These are phyloP conservation scores for Aspergillus ochraceoroseus DNA, from an alignment of 2,329 filamentous ascomycete species.

Conservation along the genomic window DNA sequence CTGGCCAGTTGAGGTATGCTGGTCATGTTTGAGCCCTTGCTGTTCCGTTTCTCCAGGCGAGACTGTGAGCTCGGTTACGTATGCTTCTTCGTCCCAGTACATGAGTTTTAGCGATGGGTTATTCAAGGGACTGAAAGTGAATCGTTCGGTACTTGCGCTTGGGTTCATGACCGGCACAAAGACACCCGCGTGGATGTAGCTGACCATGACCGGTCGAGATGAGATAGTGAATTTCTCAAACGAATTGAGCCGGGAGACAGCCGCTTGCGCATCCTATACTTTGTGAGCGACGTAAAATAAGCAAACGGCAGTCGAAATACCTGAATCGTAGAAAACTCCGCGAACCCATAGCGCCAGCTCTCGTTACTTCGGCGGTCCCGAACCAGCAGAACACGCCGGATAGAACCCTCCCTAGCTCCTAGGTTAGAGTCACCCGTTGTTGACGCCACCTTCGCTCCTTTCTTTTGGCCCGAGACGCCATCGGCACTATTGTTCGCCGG, in stretches of 20 bases:
- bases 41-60: slow-evolving; percentile 48
- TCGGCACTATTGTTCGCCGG: slow-evolving; percentile 39
- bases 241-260: slow-evolving; percentile 65
- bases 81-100: slow-evolving; percentile 72
- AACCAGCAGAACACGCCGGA: slow-evolving; percentile 71
- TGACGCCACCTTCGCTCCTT: slow-evolving; percentile 50
- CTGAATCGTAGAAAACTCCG: slow-evolving; percentile 70
- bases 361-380: slow-evolving; percentile 66
- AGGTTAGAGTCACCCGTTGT: slow-evolving; percentile 57
- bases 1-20: slow-evolving; percentile 11
- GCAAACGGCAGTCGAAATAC: slow-evolving; percentile 26
- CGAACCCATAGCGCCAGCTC: slow-evolving; percentile 77
- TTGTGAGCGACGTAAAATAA: slow-evolving; percentile 7
- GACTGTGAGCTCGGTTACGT: slow-evolving; percentile 61
- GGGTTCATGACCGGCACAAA: slow-evolving; percentile 69
- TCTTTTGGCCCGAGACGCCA: slow-evolving; percentile 39
- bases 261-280: slow-evolving; percentile 62
- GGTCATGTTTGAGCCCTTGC: slow-evolving; percentile 22
- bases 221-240: slow-evolving; percentile 73
- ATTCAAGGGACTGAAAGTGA: slow-evolving; percentile 65
- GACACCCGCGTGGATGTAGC: slow-evolving; percentile 77
- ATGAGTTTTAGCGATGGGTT: slow-evolving; percentile 64
- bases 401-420: slow-evolving; percentile 67
- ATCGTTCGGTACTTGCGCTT: slow-evolving; percentile 53
- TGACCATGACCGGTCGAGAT: slow-evolving; percentile 64